Evolutionary conservation across 2,329 filamentous ascomycete genomes (phyloP), one percentile per base, ranked within the genome.

Genomic region (Curvularia sp.): DNA sequence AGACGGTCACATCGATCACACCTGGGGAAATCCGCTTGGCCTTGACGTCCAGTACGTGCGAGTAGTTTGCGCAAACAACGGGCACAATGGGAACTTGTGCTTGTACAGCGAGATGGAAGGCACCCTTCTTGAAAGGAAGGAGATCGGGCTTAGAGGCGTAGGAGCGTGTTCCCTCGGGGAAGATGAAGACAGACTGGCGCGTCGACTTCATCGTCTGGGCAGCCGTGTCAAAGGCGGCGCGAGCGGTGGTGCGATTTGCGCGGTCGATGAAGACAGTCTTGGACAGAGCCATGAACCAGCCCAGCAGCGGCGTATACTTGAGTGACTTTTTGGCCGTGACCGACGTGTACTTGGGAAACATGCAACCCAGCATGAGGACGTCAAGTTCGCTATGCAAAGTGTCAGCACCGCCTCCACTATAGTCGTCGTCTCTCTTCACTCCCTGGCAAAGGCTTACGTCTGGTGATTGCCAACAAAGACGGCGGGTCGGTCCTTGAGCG

Each of bases 111-210:
- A 99, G 84, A 77, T 99, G 94, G 79, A 99, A 99, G 46, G 94
- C 95, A 59, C 95, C 95, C 83, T 99, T 99, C 81, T 99, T 99
- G 84, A 98, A 99, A n/a, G 93, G 91, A 53, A 98, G 82, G 70
- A 99, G 80, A 58, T 84, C 86, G 1, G 95, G 91, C 53, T 93
- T 88, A 69, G 89, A 87, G 56, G 90, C 85, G 80, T 98, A 97
- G 76, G 91, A 96, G 66, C 95, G 86, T 1, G 95, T 99, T 49
- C 95, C 95, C 80, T 99, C 95, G 58, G 91, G 90, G 78, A 94
- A 94, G 80, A 94, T 92, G 81, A 88, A 94, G 68, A 94, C 91
- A 77, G 85, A 91, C 81, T 84, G 82, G 55, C 76, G 74, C 70
- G 89, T 83, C 51, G 79, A 79, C 69, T 84, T 86, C 81, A 99